phyloP scores from a whole-genome alignment of 2,329 filamentous ascomycete species.

The Penicillium sp. region DNA sequence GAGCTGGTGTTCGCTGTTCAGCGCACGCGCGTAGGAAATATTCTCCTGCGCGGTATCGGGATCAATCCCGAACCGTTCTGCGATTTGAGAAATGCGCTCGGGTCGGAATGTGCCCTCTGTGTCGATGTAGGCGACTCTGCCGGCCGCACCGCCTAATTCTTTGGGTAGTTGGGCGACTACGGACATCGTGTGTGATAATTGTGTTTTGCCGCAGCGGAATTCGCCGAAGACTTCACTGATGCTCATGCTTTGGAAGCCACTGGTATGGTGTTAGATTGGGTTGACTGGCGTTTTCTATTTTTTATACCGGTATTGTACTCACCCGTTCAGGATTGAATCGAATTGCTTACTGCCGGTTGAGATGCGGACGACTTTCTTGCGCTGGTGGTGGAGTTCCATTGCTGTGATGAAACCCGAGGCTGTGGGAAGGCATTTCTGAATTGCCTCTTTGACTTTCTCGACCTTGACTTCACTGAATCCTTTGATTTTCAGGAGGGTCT shows the following conservation, averaged over 20 bases:
- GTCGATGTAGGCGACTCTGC: conserved; percentile 68
- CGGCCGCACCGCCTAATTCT: conserved; percentile 64
- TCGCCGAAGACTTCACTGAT: conserved; percentile 56
- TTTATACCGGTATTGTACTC: conserved; percentile 9
- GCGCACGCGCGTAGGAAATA: conserved; percentile 62
- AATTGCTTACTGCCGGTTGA: conserved; percentile 69
- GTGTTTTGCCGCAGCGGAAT: conserved; percentile 63
- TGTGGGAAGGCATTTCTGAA: conserved; percentile 58
- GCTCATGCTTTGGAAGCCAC: conserved; percentile 68
- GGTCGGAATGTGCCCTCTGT: conserved; percentile 66
- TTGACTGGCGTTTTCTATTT: too few species aligned
- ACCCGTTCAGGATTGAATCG: conserved; percentile 63
- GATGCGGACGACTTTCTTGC: conserved; percentile 62
- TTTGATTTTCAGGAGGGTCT: conserved; percentile 63
- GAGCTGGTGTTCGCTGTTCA: conserved; percentile 65
- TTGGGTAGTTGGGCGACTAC: conserved; percentile 57
- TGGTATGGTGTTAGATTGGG: conserved; percentile 24
- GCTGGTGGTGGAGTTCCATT: conserved; percentile 60
- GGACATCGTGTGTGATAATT: conserved; percentile 66
- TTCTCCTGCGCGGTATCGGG: conserved; percentile 61
- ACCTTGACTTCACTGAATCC: conserved; percentile 69
- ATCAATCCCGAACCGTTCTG: conserved; percentile 63
- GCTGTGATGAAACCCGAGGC: conserved; percentile 63
- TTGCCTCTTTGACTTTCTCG: conserved; percentile 67
- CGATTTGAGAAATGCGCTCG: conserved; percentile 65